Conservation (phyloP, 805 yeast genomes). For the Barnettozyma californica region DNA sequence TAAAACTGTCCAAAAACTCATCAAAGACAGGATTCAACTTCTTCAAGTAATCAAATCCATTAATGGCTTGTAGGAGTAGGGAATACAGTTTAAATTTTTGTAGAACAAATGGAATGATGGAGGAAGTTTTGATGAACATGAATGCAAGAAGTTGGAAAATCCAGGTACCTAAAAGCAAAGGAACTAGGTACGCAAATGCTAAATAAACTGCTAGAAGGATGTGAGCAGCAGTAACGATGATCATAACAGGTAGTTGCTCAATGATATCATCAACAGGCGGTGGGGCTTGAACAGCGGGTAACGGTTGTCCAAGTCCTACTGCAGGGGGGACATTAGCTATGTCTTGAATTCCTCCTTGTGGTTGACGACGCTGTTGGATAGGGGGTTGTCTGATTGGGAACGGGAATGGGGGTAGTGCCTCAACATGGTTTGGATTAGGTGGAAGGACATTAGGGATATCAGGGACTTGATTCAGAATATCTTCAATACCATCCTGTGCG, state of each 20-base stretch:
- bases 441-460: constrained; percentile 10
- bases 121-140: constrained; percentile 4
- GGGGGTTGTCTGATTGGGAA: constrained; percentile 12
- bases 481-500: constrained; percentile 3
- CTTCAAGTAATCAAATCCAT: background rate
- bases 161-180: constrained; percentile 39
- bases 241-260: constrained; percentile 13
- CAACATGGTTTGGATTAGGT: constrained; percentile 5
- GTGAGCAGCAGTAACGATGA: constrained; percentile 24
- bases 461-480: constrained; percentile 9
- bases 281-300: background rate
- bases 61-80: background rate
- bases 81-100: background rate
- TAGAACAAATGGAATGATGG: constrained; percentile 4
- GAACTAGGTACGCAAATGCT: constrained; percentile 40
- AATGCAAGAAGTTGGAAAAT: constrained; percentile 18
- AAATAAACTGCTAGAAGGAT: constrained; percentile 31
- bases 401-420: constrained; percentile 13
- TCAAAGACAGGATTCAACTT: constrained; percentile 5
- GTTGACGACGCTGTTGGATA: background rate
- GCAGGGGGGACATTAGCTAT: background rate
- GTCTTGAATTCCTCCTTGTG: background rate
- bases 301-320: background rate
- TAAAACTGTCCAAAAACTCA: background rate
- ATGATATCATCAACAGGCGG: constrained; percentile 6